These are phyloP conservation scores for Phaeosphaeria sp. DNA, from an alignment of 2,329 filamentous ascomycete genomes.

Conservation along the genomic window DNA sequence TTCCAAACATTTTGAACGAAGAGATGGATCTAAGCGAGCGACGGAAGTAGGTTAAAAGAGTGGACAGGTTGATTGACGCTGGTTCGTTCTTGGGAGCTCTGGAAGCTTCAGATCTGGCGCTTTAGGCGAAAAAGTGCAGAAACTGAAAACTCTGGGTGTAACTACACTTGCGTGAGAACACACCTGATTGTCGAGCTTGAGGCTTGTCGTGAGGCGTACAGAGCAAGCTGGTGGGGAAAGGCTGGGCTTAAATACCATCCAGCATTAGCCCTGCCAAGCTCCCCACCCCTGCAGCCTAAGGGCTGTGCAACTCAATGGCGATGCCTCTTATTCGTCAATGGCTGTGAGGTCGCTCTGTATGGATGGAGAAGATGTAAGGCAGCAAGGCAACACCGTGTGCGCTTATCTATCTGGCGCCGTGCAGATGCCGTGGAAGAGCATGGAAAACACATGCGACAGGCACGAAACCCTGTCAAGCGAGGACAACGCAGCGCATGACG, in stretches of 20 bases:
- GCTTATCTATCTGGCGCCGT: slow-evolving; percentile 23
- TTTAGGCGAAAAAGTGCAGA: slow-evolving; percentile 45
- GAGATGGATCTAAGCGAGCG: slow-evolving; percentile 49
- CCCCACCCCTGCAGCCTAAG: slow-evolving; percentile 32
- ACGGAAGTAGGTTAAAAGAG: slow-evolving; percentile 56
- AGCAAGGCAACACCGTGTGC: slow-evolving; percentile 25
- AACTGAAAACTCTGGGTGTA: slow-evolving; percentile 49
- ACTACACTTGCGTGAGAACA: slow-evolving; percentile 44
- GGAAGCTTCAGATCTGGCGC: slow-evolving; percentile 57
- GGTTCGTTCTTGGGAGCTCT: slow-evolving; percentile 54
- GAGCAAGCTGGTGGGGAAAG: slow-evolving; percentile 33
- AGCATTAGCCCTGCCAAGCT: slow-evolving; percentile 33
- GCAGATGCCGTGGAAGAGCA: slow-evolving; percentile 17
- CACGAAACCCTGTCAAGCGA: slow-evolving; percentile 9
- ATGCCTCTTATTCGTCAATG: slow-evolving; percentile 37
- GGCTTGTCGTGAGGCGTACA: slow-evolving; percentile 49
- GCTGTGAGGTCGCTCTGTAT: slow-evolving; percentile 18
- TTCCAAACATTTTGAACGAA: slow-evolving; percentile 76
- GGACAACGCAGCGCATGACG: slow-evolving; percentile 25
- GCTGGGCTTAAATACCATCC: slow-evolving; percentile 36
- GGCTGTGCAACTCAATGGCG: slow-evolving; percentile 35
- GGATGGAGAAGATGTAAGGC: slow-evolving; percentile 24
- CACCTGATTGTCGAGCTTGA: slow-evolving; percentile 51
- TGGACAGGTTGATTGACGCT: slow-evolving; percentile 60
- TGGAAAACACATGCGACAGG: slow-evolving; percentile 16